These are phyloP conservation scores for Talaromyces liani DNA, from an alignment of 495 filamentous ascomycete genomes.

Conservation along the genomic window DNA sequence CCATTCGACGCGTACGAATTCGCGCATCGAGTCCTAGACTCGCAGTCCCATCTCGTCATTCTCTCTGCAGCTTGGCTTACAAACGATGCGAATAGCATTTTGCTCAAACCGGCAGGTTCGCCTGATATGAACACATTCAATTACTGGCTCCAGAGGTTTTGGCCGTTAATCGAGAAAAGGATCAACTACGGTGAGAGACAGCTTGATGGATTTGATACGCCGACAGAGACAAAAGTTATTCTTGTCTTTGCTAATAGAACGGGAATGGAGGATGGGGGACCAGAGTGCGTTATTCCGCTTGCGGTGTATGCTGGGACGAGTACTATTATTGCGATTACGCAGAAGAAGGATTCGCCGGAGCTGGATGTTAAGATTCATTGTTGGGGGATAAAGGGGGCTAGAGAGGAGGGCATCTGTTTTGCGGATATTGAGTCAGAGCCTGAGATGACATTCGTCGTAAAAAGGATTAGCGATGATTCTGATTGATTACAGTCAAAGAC, in stretches of 20 bases:
- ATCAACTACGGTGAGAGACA: conserved; percentile 35
- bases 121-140: conserved; percentile 75
- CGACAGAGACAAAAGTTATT: conserved; percentile 48
- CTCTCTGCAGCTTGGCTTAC: conserved; percentile 89
- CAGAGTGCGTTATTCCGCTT: conserved; percentile 14
- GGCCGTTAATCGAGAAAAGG: conserved; percentile 55
- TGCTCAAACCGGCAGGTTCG: conserved; percentile 18
- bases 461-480: neutral
- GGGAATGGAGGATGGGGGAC: conserved; percentile 51
- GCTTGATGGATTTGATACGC: conserved; percentile 9
- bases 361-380: conserved; percentile 36
- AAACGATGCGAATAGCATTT: conserved; percentile 29
- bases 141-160: conserved; percentile 84
- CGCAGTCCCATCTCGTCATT: conserved; percentile 62
- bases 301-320: conserved; percentile 77
- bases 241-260: conserved; percentile 79
- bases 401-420: conserved; percentile 39
- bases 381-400: conserved; percentile 40
- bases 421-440: conserved; percentile 39
- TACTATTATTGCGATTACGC: conserved; percentile 65
- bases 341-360: conserved; percentile 12
- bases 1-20: conserved; percentile 81
- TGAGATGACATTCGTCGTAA: conserved; percentile 33
- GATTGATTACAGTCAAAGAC: neutral
- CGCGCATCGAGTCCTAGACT: conserved; percentile 64